Evolutionary conservation across 2,329 filamentous ascomycete species (phyloP).

Genomic region (Trichoderma sp.): DNA sequence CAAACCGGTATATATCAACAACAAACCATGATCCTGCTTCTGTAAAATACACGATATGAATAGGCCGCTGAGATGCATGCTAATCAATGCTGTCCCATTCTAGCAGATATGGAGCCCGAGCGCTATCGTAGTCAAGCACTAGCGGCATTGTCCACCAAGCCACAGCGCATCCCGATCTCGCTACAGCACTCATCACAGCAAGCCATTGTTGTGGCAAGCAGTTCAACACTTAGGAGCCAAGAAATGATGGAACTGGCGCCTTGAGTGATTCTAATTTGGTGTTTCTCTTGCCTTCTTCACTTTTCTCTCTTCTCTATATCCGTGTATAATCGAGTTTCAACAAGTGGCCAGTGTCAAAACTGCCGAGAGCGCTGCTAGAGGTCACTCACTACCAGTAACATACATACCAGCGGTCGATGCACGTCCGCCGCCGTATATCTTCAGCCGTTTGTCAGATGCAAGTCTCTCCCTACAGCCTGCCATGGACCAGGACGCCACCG

Average conservation of each 20-base stretch:
- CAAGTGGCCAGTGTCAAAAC: not conserved
- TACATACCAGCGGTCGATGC: not conserved
- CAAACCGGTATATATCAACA: not conserved
- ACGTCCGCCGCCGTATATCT: not conserved
- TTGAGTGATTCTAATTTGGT: not conserved
- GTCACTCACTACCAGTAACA: not conserved
- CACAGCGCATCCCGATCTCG: not conserved
- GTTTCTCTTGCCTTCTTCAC: not conserved
- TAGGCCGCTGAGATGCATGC: not conserved
- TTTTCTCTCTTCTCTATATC: not conserved
- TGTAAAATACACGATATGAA: not conserved
- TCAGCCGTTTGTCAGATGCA: not conserved
- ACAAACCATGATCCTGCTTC: not conserved
- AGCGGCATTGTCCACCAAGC: not conserved
- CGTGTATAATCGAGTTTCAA: not conserved
- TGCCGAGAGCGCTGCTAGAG: not conserved
- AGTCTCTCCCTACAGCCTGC: not conserved
- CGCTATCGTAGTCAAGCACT: not conserved
- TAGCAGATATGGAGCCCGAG: not conserved
- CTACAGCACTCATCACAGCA: not conserved
- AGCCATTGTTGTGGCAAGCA: not conserved
- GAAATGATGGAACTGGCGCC: not conserved
- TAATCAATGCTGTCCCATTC: too few relatives aligned
- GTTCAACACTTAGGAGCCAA: not conserved
- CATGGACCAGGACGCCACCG: slow-evolving; percentile 12